Conservation (phyloP, 176 grass and related monocot species). For the Triticum timopheevii region DNA sequence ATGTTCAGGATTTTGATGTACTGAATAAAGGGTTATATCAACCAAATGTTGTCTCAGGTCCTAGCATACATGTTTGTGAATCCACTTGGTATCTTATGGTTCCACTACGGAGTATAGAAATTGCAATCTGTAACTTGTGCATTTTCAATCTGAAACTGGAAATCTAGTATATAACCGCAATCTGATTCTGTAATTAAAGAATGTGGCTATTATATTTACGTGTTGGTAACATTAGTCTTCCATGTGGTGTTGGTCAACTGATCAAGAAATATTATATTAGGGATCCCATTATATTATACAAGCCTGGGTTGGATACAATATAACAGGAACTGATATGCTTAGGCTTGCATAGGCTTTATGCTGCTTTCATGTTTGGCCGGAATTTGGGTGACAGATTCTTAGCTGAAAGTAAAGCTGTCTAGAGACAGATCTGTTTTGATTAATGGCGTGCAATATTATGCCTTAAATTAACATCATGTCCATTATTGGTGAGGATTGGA, state of each 20-base stretch:
- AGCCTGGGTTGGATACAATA: slow-evolving; percentile 5
- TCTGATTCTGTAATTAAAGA: slow-evolving; percentile 16
- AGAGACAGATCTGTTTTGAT: neutral
- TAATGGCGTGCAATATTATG: neutral
- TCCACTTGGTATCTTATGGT: neutral
- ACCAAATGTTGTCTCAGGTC: neutral
- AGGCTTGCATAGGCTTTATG: slow-evolving; percentile 8
- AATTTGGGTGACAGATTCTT: neutral
- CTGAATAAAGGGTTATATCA: neutral
- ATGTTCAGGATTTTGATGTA: neutral
- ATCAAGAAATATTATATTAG: slow-evolving; percentile 20
- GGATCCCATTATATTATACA: neutral
- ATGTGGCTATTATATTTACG: neutral
- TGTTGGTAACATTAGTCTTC: slow-evolving; percentile 1
- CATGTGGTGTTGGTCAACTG: slow-evolving; percentile 36
- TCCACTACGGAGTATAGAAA: neutral
- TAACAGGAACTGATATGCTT: neutral
- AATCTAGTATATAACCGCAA: neutral
- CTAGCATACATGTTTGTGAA: neutral
- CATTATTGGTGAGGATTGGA: neutral
- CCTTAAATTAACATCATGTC: neutral
- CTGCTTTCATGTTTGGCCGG: neutral
- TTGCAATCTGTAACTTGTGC: too few species aligned
- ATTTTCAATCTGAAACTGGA: neutral
- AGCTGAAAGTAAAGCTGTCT: neutral